Evolutionary conservation across 768 basidiomycete genomes (phyloP).

Genomic region (Pleurotus salmoneostramineus): DNA sequence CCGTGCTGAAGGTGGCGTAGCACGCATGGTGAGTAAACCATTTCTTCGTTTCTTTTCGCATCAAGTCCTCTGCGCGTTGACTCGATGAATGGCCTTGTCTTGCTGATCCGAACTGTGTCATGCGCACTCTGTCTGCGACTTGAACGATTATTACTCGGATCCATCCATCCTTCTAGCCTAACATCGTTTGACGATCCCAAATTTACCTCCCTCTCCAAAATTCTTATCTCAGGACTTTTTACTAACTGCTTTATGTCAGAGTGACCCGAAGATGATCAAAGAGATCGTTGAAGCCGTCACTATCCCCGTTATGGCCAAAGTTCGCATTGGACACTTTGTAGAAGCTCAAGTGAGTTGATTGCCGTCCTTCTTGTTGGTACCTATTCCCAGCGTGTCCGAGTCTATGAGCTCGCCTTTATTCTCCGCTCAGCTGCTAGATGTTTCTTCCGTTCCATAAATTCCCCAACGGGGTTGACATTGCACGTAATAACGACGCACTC

Average conservation of each 20-base stretch:
- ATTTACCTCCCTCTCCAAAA: background rate
- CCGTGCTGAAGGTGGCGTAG: constrained; percentile 86
- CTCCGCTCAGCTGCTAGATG: constrained; percentile 3
- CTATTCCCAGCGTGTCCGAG: too few species aligned
- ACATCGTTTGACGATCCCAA: too few species aligned
- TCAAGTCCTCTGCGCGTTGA: background rate
- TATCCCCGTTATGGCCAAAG: constrained; percentile 96
- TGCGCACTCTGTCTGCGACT: background rate
- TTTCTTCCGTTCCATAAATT: background rate
- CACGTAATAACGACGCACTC: background rate
- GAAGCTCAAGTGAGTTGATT: constrained; percentile 72
- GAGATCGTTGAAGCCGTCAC: constrained; percentile 92
- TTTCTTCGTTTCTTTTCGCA: too few species aligned
- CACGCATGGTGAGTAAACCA: constrained; percentile 74
- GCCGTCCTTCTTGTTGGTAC: too few species aligned
- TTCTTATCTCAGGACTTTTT: background rate
- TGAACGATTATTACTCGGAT: background rate
- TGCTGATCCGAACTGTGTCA: background rate
- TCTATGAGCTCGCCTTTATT: background rate
- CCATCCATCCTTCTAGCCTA: too few species aligned
- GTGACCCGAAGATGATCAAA: constrained; percentile 96
- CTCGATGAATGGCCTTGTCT: background rate
- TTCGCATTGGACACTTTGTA: constrained; percentile 95
- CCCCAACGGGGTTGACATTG: too few species aligned
- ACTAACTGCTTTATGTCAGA: constrained; percentile 35